phyloP scores from a whole-genome alignment of 768 basidiomycete genomes.

The Cubamyces lactineus region DNA sequence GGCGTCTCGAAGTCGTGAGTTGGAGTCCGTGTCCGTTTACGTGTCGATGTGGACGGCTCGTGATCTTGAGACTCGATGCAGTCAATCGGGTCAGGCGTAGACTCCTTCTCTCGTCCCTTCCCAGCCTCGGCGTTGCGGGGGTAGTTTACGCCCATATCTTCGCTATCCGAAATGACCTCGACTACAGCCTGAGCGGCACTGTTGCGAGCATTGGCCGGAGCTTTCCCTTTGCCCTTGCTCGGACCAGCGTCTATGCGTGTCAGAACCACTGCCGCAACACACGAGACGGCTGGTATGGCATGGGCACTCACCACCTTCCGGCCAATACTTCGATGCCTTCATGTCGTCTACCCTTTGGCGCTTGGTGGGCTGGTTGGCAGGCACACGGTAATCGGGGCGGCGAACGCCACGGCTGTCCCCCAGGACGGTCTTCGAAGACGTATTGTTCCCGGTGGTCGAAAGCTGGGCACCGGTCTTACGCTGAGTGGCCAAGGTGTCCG shows the following conservation, averaged over 20 bases:
- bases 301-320: constrained; percentile 5
- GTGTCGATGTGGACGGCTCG: neutral
- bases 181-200: neutral
- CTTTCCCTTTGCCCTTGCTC: constrained; percentile 8
- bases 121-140: neutral
- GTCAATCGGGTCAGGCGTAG: constrained; percentile 21
- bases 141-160: constrained; percentile 6
- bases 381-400: neutral
- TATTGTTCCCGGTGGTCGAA: constrained; percentile 8
- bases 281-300: neutral
- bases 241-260: neutral
- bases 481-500: neutral
- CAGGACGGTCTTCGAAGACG: constrained; percentile 1
- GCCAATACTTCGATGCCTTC: neutral
- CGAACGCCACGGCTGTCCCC: neutral
- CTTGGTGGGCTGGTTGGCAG: neutral
- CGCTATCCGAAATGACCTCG: constrained; percentile 1
- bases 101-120: neutral
- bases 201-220: neutral
- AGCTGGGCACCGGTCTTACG: neutral
- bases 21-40: neutral
- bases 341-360: neutral
- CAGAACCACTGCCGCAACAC: neutral
- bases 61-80: neutral
- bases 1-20: constrained; percentile 2